Evolutionary conservation across 2,329 filamentous ascomycete species (phyloP).

Genomic region (Phialophora verrucosa): DNA sequence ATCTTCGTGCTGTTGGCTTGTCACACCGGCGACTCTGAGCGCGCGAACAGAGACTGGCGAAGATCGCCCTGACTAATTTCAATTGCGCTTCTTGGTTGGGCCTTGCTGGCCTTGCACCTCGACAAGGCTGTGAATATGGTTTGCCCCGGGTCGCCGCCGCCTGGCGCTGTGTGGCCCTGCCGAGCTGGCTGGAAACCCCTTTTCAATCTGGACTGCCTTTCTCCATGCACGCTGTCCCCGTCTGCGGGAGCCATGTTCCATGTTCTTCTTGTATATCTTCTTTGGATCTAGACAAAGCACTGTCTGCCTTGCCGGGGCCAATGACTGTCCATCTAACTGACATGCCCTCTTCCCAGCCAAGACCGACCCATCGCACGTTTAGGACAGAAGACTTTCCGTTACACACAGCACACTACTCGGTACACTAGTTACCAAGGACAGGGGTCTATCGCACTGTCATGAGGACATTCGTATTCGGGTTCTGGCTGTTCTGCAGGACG

Average conservation of each 20-base stretch:
- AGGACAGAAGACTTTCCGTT: background rate
- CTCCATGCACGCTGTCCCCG: background rate
- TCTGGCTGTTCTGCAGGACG: background rate
- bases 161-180: background rate
- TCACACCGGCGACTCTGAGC: background rate
- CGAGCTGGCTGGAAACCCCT: background rate
- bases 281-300: background rate
- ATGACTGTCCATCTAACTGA: background rate
- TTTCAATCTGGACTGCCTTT: background rate
- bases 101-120: background rate
- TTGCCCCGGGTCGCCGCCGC: background rate
- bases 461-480: conserved; percentile 24
- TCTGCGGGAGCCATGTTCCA: too few relatives aligned
- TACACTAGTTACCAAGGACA: background rate
- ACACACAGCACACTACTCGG: background rate
- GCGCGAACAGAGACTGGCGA: background rate
- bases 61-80: conserved; percentile 6
- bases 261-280: background rate
- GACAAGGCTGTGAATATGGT: conserved; percentile 2
- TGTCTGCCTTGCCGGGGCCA: background rate
- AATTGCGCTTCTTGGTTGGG: background rate
- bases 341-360: background rate
- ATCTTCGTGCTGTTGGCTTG: background rate
- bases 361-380: background rate
- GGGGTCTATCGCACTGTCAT: background rate